These are phyloP conservation scores for Chlorencoelia australis DNA, from an alignment of 2,329 filamentous ascomycete species.

Conservation along the genomic window DNA sequence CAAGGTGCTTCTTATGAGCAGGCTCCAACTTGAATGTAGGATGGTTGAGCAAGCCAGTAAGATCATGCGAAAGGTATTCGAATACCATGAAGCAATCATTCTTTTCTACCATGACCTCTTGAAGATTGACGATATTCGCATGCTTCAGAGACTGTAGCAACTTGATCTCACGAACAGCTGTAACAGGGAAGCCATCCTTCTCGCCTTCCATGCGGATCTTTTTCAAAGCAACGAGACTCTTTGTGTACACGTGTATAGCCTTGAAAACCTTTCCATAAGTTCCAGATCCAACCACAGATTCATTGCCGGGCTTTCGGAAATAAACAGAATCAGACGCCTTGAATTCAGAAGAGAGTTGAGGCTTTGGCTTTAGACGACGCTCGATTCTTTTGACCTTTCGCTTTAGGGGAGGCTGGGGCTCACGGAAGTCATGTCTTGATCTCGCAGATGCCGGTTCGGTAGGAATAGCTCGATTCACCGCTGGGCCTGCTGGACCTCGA, in stretches of 20 bases:
- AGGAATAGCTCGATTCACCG: conserved; percentile 34
- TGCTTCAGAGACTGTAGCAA: conserved; percentile 79
- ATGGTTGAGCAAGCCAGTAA: conserved; percentile 91
- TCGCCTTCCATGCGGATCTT: conserved; percentile 92
- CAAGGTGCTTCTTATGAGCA: conserved; percentile 85
- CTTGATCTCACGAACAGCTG: conserved; percentile 84
- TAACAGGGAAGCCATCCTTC: conserved; percentile 82
- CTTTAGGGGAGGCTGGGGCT: conserved; percentile 31
- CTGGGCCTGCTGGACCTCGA: conserved; percentile 33
- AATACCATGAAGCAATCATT: conserved; percentile 99
- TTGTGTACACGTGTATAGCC: conserved; percentile 85
- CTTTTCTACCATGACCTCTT: conserved; percentile 95
- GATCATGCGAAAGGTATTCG: conserved; percentile 91
- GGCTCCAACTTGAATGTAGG: conserved; percentile 78
- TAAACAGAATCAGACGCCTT: conserved; percentile 80
- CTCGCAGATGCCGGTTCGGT: conserved; percentile 45
- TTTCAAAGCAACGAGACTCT: conserved; percentile 74
- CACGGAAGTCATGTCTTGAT: conserved; percentile 18
- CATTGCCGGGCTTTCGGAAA: conserved; percentile 91
- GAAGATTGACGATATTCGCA: conserved; percentile 69
- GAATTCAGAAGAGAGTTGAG: conserved; percentile 61
- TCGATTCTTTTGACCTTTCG: conserved; percentile 57
- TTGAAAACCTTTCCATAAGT: conserved; percentile 97
- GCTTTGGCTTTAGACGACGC: conserved; percentile 61
- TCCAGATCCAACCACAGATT: conserved; percentile 89